Evolutionary conservation across 768 basidiomycete genomes (phyloP).

Genomic region (Cubamyces sp.): DNA sequence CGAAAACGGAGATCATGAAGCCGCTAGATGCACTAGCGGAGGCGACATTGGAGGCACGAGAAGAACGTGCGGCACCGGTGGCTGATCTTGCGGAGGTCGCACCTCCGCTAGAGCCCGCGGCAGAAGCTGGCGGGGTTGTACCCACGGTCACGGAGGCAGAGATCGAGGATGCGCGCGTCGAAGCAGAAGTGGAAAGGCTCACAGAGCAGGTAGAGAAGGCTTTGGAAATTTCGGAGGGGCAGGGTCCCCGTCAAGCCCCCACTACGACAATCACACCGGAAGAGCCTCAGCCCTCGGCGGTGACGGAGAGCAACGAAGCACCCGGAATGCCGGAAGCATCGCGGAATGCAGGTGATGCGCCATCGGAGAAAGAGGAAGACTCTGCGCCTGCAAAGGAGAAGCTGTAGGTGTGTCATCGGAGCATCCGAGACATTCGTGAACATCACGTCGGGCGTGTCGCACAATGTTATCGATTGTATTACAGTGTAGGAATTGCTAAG

Average conservation of each 20-base stretch:
- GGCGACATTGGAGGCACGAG: background rate
- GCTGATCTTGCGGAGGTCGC: background rate
- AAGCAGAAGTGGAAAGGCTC: slow-evolving; percentile 15
- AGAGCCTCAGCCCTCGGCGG: background rate
- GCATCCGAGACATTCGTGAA: background rate
- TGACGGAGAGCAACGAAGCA: background rate
- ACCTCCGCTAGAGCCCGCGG: background rate
- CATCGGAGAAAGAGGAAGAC: slow-evolving; percentile 1
- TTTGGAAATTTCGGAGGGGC: slow-evolving; percentile 15
- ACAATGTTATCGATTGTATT: slow-evolving; percentile 7
- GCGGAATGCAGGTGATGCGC: background rate
- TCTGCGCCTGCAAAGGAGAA: slow-evolving; percentile 3
- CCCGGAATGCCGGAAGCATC: background rate
- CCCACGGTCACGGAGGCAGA: background rate
- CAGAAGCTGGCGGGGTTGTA: background rate
- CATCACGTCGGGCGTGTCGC: background rate
- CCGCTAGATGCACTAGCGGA: slow-evolving; percentile 11
- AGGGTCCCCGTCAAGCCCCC: background rate
- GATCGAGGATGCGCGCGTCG: slow-evolving; percentile 11
- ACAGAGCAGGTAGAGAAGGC: slow-evolving; percentile 14
- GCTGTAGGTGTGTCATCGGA: slow-evolving; percentile 15
- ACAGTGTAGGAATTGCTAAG: background rate
- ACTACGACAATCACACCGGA: slow-evolving; percentile 6
- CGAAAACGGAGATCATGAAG: slow-evolving; percentile 30
- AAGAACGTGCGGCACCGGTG: background rate